Conservation (phyloP, 371 early-diverging fungal species). For the Mucor indicus region DNA sequence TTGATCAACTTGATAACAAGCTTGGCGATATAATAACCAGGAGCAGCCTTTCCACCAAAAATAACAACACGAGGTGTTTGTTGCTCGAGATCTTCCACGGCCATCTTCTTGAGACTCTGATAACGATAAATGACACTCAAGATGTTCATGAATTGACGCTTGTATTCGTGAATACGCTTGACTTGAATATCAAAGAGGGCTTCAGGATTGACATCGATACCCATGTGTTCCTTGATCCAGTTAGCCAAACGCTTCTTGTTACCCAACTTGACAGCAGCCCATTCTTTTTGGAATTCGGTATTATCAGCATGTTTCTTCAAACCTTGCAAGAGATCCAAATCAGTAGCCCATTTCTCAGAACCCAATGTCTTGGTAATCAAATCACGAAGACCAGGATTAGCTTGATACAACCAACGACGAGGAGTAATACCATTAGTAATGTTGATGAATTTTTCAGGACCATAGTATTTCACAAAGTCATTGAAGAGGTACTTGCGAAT, state of each 20-base stretch:
- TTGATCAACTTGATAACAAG: slow-evolving; percentile 94
- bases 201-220: slow-evolving; percentile 71
- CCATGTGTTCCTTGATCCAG: slow-evolving; percentile 64
- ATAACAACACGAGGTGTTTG: slow-evolving; percentile 78
- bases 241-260: slow-evolving; percentile 88
- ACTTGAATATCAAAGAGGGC: slow-evolving; percentile 93
- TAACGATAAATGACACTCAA: slow-evolving; percentile 88
- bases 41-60: slow-evolving; percentile 85
- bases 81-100: slow-evolving; percentile 53
- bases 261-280: slow-evolving; percentile 80
- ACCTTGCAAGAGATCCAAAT: slow-evolving; percentile 60
- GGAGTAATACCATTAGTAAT: slow-evolving; percentile 95
- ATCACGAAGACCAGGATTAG: slow-evolving; percentile 77
- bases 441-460: slow-evolving; percentile 83
- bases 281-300: slow-evolving; percentile 67
- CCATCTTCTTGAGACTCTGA: slow-evolving; percentile 70
- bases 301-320: slow-evolving; percentile 64
- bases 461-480: slow-evolving; percentile 84
- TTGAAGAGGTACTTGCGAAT: slow-evolving; percentile 78
- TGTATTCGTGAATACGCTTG: slow-evolving; percentile 95
- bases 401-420: slow-evolving; percentile 90
- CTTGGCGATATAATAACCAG: slow-evolving; percentile 95
- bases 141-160: slow-evolving; percentile 96
- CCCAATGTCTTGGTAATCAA: slow-evolving; percentile 79
- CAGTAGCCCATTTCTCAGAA: slow-evolving; percentile 59